These are phyloP conservation scores for Lantana camara DNA, from an alignment of 257 asterid genomes.

Conservation along the genomic window DNA sequence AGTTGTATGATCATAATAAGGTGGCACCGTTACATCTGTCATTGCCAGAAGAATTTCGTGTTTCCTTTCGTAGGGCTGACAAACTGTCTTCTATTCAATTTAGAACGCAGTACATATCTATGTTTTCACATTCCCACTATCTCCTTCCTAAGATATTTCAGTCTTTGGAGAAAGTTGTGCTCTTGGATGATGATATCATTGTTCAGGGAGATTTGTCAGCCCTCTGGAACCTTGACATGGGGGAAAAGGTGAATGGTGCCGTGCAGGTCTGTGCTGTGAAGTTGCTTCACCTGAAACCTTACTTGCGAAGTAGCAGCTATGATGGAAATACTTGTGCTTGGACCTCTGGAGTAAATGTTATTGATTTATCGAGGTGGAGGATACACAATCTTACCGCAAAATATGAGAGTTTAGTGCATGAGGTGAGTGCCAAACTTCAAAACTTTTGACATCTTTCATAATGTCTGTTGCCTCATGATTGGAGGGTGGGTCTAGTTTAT, in stretches of 20 bases:
- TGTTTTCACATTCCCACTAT: constrained; percentile 82
- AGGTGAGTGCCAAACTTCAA: constrained; percentile 61
- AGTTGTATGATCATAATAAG: constrained; percentile 51
- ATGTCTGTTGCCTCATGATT: constrained; percentile 14
- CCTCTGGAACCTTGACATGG: constrained; percentile 91
- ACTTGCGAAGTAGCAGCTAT: constrained; percentile 46
- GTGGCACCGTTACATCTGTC: constrained; percentile 55
- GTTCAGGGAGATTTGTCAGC: constrained; percentile 88
- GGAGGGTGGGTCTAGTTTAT: constrained; percentile 1
- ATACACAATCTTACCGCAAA: constrained; percentile 57
- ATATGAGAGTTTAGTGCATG: constrained; percentile 59
- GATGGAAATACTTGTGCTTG: constrained; percentile 79
- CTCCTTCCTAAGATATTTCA: constrained; percentile 82
- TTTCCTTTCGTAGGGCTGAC: constrained; percentile 72
- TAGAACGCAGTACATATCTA: constrained; percentile 73
- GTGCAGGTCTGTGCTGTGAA: constrained; percentile 65
- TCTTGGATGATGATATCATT: constrained; percentile 87
- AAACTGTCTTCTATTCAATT: constrained; percentile 48
- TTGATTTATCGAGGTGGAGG: constrained; percentile 85
- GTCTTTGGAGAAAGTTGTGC: constrained; percentile 71
- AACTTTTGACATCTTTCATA: constrained; percentile 6
- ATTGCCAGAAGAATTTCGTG: constrained; percentile 88
- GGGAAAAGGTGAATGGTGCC: constrained; percentile 87
- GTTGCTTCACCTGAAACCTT: constrained; percentile 60
- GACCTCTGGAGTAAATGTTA: constrained; percentile 85